These are phyloP conservation scores for Aspergillus sp. DNA, from an alignment of 2,329 filamentous ascomycete genomes.

Conservation along the genomic window DNA sequence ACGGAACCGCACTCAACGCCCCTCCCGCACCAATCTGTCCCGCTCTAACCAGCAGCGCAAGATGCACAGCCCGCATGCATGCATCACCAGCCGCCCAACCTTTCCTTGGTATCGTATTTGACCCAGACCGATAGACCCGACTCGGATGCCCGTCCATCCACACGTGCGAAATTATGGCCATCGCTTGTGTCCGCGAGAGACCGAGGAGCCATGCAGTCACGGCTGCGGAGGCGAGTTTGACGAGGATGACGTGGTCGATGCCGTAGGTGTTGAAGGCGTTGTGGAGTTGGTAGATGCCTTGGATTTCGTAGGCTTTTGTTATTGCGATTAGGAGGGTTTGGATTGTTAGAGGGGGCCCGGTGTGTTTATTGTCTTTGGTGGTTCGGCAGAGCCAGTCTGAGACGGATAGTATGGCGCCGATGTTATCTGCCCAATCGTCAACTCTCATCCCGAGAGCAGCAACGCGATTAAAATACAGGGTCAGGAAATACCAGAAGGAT, in stretches of 20 bases:
- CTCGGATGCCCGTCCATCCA: slow-evolving; percentile 36
- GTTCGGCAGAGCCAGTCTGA: slow-evolving; percentile 26
- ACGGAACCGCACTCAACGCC: slow-evolving; percentile 25
- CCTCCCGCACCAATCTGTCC: slow-evolving; percentile 24
- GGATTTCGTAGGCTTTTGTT: slow-evolving; percentile 40
- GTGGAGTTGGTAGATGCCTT: slow-evolving; percentile 30
- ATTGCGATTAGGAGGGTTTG: slow-evolving; percentile 24
- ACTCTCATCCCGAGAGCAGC: background rate
- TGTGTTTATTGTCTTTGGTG: slow-evolving; percentile 3
- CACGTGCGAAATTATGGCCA: slow-evolving; percentile 32
- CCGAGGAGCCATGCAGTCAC: slow-evolving; percentile 34
- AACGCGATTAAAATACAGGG: background rate
- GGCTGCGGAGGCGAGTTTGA: slow-evolving; percentile 37
- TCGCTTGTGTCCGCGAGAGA: slow-evolving; percentile 26
- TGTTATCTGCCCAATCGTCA: slow-evolving; percentile 25
- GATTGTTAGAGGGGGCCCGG: slow-evolving; percentile 24
- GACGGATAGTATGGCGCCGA: slow-evolving; percentile 32
- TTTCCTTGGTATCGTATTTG: slow-evolving; percentile 34
- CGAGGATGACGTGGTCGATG: slow-evolving; percentile 38
- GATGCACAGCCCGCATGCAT: slow-evolving; percentile 34
- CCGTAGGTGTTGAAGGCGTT: slow-evolving; percentile 37
- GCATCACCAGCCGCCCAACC: slow-evolving; percentile 40
- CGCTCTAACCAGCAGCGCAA: slow-evolving; percentile 22
- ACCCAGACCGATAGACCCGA: slow-evolving; percentile 26
- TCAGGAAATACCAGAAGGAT: slow-evolving; percentile 27